phyloP scores from a whole-genome alignment of 305 asterid species.

The Solanum chacoense region DNA sequence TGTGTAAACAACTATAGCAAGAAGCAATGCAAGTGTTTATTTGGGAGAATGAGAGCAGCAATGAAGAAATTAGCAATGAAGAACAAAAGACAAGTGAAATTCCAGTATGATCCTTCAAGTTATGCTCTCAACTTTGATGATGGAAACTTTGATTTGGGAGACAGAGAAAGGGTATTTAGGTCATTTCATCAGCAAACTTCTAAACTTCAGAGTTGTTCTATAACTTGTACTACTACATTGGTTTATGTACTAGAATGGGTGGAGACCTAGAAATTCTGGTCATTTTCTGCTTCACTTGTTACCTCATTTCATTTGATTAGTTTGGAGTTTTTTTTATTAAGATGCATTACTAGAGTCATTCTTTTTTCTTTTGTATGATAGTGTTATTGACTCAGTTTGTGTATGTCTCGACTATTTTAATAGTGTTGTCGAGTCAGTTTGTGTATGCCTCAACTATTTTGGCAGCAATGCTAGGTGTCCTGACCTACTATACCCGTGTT shows the following conservation, averaged over 20 bases:
- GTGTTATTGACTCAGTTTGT: background rate
- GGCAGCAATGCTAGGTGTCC: background rate
- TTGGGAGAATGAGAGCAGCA: conserved; percentile 45
- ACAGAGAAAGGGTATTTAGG: background rate
- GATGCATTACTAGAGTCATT: background rate
- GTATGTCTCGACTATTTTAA: background rate
- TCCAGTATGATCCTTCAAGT: conserved; percentile 55
- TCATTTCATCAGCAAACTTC: background rate
- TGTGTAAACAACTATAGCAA: conserved; percentile 9
- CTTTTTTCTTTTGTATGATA: background rate
- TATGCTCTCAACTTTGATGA: conserved; percentile 65
- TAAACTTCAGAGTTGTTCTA: conserved; percentile 7
- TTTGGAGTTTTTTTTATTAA: background rate
- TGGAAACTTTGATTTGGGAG: conserved; percentile 17
- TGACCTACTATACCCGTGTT: background rate
- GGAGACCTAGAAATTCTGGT: conserved; percentile 11
- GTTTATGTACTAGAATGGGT: conserved; percentile 39
- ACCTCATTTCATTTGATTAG: background rate
- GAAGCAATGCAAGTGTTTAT: conserved; percentile 36
- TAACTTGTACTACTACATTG: conserved; percentile 10
- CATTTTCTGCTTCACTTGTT: background rate
- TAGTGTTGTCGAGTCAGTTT: background rate
- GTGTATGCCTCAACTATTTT: background rate
- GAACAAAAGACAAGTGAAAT: conserved; percentile 23
- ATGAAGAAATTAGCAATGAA: conserved; percentile 22